phyloP scores from a whole-genome alignment of 1,139 yeast species.

The Lodderomyces elongisporus region DNA sequence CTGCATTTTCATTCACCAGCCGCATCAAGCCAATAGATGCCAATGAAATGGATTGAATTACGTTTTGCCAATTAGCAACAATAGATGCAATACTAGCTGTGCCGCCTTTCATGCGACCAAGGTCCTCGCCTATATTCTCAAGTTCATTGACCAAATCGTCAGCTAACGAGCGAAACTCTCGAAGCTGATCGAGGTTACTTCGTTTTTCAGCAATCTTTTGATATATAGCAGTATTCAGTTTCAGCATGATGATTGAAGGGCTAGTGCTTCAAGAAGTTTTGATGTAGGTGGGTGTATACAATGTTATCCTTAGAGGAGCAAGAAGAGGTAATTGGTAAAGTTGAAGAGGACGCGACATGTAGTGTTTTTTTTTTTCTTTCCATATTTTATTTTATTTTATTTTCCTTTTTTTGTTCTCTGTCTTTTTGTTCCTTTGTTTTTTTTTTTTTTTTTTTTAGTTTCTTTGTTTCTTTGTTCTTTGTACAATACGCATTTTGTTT shows the following conservation, averaged over 20 bases:
- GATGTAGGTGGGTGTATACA: not conserved
- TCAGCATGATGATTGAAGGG: too few relatives aligned
- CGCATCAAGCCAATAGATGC: constrained; percentile 59
- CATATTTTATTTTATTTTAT: constrained; percentile 2
- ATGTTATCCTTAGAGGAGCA: too few relatives aligned
- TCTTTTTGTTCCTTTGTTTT: too few relatives aligned
- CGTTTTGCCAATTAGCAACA: constrained; percentile 66
- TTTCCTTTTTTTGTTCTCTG: too few relatives aligned
- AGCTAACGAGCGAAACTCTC: constrained; percentile 47
- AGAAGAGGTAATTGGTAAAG: not conserved
- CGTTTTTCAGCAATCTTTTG: constrained; percentile 42
- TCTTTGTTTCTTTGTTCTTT: too few relatives aligned
- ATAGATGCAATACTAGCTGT: constrained; percentile 53
- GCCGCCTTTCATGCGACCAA: constrained; percentile 51
- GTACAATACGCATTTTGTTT: too few relatives aligned
- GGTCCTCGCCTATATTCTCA: constrained; percentile 43
- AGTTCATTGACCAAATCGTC: constrained; percentile 43
- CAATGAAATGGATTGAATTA: constrained; percentile 58
- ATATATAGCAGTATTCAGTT: constrained; percentile 16
- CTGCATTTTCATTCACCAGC: too few relatives aligned
- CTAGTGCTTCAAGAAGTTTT: too few relatives aligned
- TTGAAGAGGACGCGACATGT: not conserved
- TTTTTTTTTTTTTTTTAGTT: too few relatives aligned
- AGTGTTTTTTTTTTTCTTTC: not conserved
- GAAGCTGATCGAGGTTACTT: constrained; percentile 48